Conservation (phyloP, 2,329 filamentous ascomycete species). For the Aspergillus udagawae region DNA sequence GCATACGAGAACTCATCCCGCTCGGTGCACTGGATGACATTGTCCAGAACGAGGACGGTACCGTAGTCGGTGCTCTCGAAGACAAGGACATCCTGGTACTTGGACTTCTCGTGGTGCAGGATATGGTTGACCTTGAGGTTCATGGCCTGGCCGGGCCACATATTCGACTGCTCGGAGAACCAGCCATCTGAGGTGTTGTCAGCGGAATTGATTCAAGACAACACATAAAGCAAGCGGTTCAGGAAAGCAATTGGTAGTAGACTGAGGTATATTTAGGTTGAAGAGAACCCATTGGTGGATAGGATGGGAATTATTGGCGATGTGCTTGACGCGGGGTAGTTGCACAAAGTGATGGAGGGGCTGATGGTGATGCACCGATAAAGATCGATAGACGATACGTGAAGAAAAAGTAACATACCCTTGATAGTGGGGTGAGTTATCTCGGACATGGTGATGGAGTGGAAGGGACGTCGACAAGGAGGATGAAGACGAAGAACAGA, state of each 20-base stretch:
- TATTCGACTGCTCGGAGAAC: slow-evolving; percentile 98
- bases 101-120: slow-evolving; percentile 97
- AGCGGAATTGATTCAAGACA: not conserved
- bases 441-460: slow-evolving; percentile 57
- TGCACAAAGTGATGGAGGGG: slow-evolving; percentile 10
- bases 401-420: slow-evolving; percentile 47
- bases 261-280: not conserved
- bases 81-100: slow-evolving; percentile 98
- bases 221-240: not conserved
- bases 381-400: not conserved
- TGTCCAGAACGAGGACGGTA: slow-evolving; percentile 94
- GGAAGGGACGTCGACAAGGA: slow-evolving; percentile 15
- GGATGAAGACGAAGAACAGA: slow-evolving; percentile 10
- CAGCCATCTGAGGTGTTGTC: slow-evolving; percentile 75
- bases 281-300: not conserved
- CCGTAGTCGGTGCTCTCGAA: slow-evolving; percentile 98
- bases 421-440: slow-evolving; percentile 74
- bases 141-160: slow-evolving; percentile 99
- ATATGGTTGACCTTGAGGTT: slow-evolving; percentile 96
- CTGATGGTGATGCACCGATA: slow-evolving; percentile 1
- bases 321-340: slow-evolving; percentile 1
- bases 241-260: not conserved
- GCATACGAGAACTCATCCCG: slow-evolving; percentile 88
- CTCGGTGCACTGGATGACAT: slow-evolving; percentile 98
- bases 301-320: not conserved